These are phyloP conservation scores for Goffeauzyma gilvescens DNA, from an alignment of 768 basidiomycete species.

Conservation along the genomic window DNA sequence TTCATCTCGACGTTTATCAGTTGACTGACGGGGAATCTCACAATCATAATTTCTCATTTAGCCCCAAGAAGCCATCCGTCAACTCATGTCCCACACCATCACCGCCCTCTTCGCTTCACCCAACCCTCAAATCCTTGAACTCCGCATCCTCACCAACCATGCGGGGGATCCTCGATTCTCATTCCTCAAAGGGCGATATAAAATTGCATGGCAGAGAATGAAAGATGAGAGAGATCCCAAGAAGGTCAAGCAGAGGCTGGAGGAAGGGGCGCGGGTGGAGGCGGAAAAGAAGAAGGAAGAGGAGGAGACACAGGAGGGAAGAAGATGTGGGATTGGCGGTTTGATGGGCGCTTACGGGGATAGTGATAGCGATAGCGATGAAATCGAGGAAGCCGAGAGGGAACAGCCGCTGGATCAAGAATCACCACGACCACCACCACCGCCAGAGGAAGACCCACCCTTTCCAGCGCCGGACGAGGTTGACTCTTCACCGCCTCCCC, in stretches of 20 bases:
- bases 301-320: slow-evolving; percentile 12
- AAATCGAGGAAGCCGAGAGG: neutral
- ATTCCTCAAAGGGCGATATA: slow-evolving; percentile 63
- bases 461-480: no score
- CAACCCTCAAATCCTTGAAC: slow-evolving; percentile 63
- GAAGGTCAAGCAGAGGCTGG: slow-evolving; percentile 24
- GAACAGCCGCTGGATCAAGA: no score
- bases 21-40: neutral
- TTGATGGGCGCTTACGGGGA: slow-evolving; percentile 37
- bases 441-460: neutral
- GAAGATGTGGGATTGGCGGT: slow-evolving; percentile 9
- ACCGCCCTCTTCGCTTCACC: slow-evolving; percentile 48
- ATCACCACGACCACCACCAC: neutral
- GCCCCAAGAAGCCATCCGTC: neutral
- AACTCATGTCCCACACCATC: slow-evolving; percentile 57
- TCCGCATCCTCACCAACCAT: slow-evolving; percentile 74
- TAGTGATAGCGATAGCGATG: slow-evolving; percentile 11
- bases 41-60: neutral
- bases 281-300: slow-evolving; percentile 6
- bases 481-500: no score
- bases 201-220: slow-evolving; percentile 43
- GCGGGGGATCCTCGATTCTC: slow-evolving; percentile 59
- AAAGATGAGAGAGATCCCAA: no score
- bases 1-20: neutral
- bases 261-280: slow-evolving; percentile 19